Percentiles rank a stretch among this genome's conserved stretches.
These are phyloP conservation scores for Pelargonium hybrid DNA, from an alignment of 441 rosid genomes.

Conservation along the genomic window DNA sequence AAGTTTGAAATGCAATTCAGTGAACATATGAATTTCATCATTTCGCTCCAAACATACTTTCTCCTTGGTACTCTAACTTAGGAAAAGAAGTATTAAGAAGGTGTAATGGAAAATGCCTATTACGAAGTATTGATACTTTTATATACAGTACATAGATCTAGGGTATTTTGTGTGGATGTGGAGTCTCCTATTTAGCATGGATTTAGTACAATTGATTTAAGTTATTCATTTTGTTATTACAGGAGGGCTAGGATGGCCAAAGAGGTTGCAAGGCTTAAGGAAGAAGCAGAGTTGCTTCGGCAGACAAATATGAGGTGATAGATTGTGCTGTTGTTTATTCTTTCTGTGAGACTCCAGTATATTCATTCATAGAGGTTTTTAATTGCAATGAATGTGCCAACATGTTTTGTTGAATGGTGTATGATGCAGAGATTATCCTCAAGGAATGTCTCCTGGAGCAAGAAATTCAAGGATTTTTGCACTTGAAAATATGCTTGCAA, in stretches of 20 bases:
- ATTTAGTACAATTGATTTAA: conserved; percentile 12
- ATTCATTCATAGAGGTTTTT: neutral
- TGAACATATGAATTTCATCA: neutral
- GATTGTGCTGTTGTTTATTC: conserved; percentile 10
- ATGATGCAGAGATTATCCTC: conserved; percentile 41
- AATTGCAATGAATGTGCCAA: neutral
- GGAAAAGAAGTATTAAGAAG: neutral
- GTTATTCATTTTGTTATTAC: conserved; percentile 17
- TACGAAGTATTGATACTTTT: neutral
- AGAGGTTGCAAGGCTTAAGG: conserved; percentile 72
- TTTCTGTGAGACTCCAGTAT: neutral
- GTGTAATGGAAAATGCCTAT: neutral
- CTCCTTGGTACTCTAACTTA: neutral
- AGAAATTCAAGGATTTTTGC: conserved; percentile 90
- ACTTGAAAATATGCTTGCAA: conserved; percentile 86
- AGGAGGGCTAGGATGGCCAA: conserved; percentile 92
- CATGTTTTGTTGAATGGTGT: conserved; percentile 13
- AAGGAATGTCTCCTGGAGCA: conserved; percentile 90
- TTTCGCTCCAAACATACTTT: neutral
- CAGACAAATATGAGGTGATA: conserved; percentile 50
- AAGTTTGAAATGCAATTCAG: neutral
- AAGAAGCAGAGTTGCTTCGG: conserved; percentile 54
- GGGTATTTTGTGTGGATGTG: neutral
- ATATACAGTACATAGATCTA: neutral
- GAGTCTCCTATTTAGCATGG: neutral